Conservation (phyloP, 805 yeast genomes). For the Clavispora santaluciae region DNA sequence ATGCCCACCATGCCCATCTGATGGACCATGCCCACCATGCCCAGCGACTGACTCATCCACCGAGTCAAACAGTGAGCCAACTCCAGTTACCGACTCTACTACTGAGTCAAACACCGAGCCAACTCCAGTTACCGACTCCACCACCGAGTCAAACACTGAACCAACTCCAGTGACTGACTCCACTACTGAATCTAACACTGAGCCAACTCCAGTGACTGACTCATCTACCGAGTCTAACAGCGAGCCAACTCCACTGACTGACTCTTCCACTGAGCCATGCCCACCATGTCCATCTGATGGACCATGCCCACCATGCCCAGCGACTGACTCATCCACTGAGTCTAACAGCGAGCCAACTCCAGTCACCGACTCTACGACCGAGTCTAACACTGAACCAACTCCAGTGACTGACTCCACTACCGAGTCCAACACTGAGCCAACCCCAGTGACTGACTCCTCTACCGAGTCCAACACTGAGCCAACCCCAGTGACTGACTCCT, state of each 20-base stretch:
- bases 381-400: too few relatives aligned
- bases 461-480: too few relatives aligned
- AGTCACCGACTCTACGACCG: too few relatives aligned
- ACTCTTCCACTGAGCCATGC: not conserved
- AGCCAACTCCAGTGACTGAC: not conserved
- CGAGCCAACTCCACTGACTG: not conserved
- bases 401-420: too few relatives aligned
- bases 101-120: not conserved
- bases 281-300: not conserved
- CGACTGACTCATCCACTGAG: not conserved
- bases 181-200: not conserved
- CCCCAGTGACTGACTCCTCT: too few relatives aligned
- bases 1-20: not conserved
- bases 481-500: too few relatives aligned
- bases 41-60: not conserved
- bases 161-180: not conserved
- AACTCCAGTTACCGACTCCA: not conserved
- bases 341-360: too few relatives aligned
- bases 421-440: too few relatives aligned
- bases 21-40: not conserved
- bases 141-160: not conserved
- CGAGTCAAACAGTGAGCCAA: not conserved
- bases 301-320: not conserved
- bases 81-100: not conserved
- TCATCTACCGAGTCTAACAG: not conserved